phyloP scores from a whole-genome alignment of 2,329 filamentous ascomycete genomes.

The Fusarium denticulatum region DNA sequence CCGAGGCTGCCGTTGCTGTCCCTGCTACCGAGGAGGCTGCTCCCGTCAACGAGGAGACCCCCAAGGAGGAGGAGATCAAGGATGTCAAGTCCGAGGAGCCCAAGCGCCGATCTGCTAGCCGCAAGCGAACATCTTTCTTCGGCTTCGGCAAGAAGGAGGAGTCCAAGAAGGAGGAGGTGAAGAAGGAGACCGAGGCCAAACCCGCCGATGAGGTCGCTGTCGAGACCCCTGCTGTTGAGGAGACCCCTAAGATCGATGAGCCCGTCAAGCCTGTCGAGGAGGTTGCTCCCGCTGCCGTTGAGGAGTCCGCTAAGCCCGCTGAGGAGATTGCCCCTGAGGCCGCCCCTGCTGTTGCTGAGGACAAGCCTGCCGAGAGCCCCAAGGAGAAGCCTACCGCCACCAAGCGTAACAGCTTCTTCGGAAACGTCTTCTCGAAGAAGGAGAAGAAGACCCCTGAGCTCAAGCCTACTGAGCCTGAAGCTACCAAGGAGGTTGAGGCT shows the following conservation, averaged over 20 bases:
- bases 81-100: slow-evolving; percentile 66
- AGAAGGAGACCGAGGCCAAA: slow-evolving; percentile 58
- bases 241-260: slow-evolving; percentile 64
- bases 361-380: slow-evolving; percentile 53
- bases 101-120: slow-evolving; percentile 71
- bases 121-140: slow-evolving; percentile 74
- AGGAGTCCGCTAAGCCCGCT: slow-evolving; percentile 39
- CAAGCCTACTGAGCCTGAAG: slow-evolving; percentile 53
- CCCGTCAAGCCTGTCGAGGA: slow-evolving; percentile 51
- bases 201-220: slow-evolving; percentile 46
- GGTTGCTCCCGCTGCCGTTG: slow-evolving; percentile 55
- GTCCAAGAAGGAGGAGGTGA: slow-evolving; percentile 55
- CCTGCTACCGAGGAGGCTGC: slow-evolving; percentile 40
- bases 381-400: slow-evolving; percentile 56
- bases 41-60: slow-evolving; percentile 47
- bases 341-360: slow-evolving; percentile 43
- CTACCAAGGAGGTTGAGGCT: slow-evolving; percentile 58
- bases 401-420: slow-evolving; percentile 69
- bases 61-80: slow-evolving; percentile 49
- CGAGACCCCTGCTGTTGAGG: slow-evolving; percentile 49
- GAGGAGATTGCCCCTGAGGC: slow-evolving; percentile 52
- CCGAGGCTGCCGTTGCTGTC: slow-evolving; percentile 39
- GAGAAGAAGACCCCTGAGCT: slow-evolving; percentile 68
- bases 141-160: slow-evolving; percentile 68
- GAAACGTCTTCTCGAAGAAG: slow-evolving; percentile 61